phyloP scores from a whole-genome alignment of 192 early-diverging fungal species.

The Backusella parvicylindrica region DNA sequence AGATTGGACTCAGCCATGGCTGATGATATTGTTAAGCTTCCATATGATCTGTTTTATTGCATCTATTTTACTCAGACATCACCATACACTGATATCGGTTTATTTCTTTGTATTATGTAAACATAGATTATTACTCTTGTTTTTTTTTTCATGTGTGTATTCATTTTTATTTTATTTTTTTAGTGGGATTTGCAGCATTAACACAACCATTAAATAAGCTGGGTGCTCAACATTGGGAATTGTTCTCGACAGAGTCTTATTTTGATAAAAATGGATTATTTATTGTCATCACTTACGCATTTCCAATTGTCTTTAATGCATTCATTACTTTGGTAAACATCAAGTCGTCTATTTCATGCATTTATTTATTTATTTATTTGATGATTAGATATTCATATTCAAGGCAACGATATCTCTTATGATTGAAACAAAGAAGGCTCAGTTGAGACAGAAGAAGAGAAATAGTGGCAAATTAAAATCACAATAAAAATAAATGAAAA shows the following conservation, averaged over 20 bases:
- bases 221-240: constrained; percentile 35
- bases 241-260: constrained; percentile 47
- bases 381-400: constrained; percentile 34
- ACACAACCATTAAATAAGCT: constrained; percentile 45
- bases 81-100: constrained; percentile 32
- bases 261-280: constrained; percentile 48
- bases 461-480: no score
- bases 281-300: constrained; percentile 37
- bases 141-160: not conserved
- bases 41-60: constrained; percentile 37
- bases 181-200: constrained; percentile 42
- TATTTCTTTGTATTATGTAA: constrained; percentile 44
- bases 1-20: constrained; percentile 51
- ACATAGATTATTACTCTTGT: not conserved
- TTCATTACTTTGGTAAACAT: constrained; percentile 33
- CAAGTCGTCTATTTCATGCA: not conserved
- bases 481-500: not conserved
- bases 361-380: not conserved
- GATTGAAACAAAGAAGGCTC: constrained; percentile 38
- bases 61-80: constrained; percentile 37
- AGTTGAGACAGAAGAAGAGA: constrained; percentile 25
- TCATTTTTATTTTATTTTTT: not conserved
- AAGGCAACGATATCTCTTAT: constrained; percentile 28
- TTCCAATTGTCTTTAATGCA: constrained; percentile 39
- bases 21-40: constrained; percentile 34